phyloP scores from a whole-genome alignment of 2,329 filamentous ascomycete genomes.

The Blastomyces gilchristii region DNA sequence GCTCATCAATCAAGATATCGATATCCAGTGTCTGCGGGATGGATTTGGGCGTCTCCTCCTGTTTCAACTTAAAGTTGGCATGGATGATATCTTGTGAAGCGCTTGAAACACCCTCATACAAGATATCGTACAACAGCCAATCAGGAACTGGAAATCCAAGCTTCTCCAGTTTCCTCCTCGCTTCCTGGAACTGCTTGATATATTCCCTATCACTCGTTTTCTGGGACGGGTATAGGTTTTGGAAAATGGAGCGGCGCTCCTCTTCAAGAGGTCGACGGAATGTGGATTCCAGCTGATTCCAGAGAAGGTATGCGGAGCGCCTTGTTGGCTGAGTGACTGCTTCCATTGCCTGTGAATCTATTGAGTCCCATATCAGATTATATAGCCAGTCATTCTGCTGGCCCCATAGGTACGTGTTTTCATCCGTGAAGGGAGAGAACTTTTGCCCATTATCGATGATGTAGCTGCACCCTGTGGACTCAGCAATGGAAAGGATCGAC shows the following conservation, averaged over 20 bases:
- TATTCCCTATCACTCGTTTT: slow-evolving; percentile 2
- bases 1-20: slow-evolving; percentile 1
- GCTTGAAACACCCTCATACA: background rate
- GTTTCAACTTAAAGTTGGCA: background rate
- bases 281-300: slow-evolving; percentile 1
- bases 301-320: slow-evolving; percentile 3
- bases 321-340: background rate
- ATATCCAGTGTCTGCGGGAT: slow-evolving; percentile 2
- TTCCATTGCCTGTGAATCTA: background rate
- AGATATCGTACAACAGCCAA: slow-evolving; percentile 6
- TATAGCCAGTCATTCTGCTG: slow-evolving; percentile 6
- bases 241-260: slow-evolving; percentile 4
- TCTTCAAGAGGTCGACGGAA: slow-evolving; percentile 5
- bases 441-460: background rate
- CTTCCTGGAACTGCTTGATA: slow-evolving; percentile 5
- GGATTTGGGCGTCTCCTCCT: background rate
- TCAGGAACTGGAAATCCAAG: slow-evolving; percentile 1
- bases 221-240: background rate
- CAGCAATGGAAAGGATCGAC: slow-evolving; percentile 4
- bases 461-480: background rate
- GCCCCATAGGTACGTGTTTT: slow-evolving; percentile 1
- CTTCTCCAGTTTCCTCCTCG: slow-evolving; percentile 6
- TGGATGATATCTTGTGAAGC: background rate
- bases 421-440: background rate
- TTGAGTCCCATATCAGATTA: slow-evolving; percentile 4